These are phyloP conservation scores for Septoria petroselini DNA, from an alignment of 2,329 filamentous ascomycete genomes.

Conservation along the genomic window DNA sequence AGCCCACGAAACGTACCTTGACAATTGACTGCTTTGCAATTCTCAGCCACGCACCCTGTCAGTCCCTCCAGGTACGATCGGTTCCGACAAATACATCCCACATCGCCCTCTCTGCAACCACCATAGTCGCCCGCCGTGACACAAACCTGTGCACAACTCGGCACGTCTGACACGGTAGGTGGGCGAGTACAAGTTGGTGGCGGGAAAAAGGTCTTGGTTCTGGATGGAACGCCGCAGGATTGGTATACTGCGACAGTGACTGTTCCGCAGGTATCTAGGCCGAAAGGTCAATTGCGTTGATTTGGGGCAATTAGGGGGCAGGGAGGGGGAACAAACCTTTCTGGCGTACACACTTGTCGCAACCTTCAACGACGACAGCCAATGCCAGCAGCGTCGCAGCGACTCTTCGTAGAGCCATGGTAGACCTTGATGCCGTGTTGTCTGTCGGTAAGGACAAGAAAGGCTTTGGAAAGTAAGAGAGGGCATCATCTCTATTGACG, in stretches of 20 bases:
- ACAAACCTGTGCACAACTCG: conserved; percentile 1
- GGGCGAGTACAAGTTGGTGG: background rate
- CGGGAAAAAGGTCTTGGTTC: conserved; percentile 8
- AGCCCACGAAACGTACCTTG: conserved; percentile 1
- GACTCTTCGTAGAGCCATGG: background rate
- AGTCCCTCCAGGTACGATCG: background rate
- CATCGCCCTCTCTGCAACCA: conserved; percentile 5
- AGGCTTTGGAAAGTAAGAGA: background rate
- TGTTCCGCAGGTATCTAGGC: background rate
- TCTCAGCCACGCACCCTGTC: background rate
- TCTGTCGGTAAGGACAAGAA: background rate
- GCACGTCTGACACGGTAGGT: conserved; percentile 5
- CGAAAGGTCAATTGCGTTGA: background rate
- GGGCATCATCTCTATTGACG: background rate
- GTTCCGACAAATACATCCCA: conserved; percentile 6
- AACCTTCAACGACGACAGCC: conserved; percentile 1
- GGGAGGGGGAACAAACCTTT: background rate
- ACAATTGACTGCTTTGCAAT: background rate
- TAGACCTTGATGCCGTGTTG: background rate
- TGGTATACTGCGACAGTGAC: conserved; percentile 10
- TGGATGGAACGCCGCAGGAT: conserved; percentile 5
- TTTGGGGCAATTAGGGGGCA: background rate
- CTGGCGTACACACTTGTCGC: background rate
- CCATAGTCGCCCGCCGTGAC: conserved; percentile 1
- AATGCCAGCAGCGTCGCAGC: conserved; percentile 1